Base-by-base conservation (phyloP, 2,329 filamentous ascomycete species). In the Tolypocladium ovalisporum region DNA sequence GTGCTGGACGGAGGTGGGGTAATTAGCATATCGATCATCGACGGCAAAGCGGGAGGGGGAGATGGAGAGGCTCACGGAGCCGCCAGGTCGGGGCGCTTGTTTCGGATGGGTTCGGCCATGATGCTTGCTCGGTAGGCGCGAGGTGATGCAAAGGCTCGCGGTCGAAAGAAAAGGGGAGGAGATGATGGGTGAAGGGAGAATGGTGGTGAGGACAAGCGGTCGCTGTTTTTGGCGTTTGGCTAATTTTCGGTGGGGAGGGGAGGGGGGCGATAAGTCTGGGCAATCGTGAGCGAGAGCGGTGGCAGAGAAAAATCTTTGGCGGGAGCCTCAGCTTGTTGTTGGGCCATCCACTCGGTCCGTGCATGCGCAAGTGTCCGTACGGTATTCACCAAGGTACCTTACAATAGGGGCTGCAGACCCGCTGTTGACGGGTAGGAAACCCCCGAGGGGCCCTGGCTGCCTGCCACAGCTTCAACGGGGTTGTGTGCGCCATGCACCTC, bases 1-100 rank as follows among this genome's bases (percentile, higher is more conserved):
- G 94, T 99, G 69, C 94, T 97, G 75, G 64, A 65, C 94, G 73
- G 67, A 67, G 66, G 69, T 69, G 70, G 72, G 70, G 70, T 73
- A 72, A 65, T 73, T 68, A 71, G 70, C 63, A 69, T 68, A 64
- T 61, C 63, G 56, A 59, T 57, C 54, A 6, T 3, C 22, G 32
- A 52, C 17, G 29, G 39, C 53, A 29, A 22, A 36, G 36, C n/a
- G 35, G n/a, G 52, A 19, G 15, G 10, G 8, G 37, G 19, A 13
- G 40, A n/a, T 22, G 42, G 54, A 22, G 37, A 27, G 37, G 81
- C 82, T 75, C 75, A 85, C 82, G 82, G 82, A 66, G 82, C 82
- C 71, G 76, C 74, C 62, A 76, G 69, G 66, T 84, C 81, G 60
- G 78, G 74, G 66, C 82, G 79, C 73, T 84, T 83, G 73, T 82